Percentiles rank a stretch among this genome's conserved stretches.
Conservation (phyloP, 768 basidiomycete genomes). For the Mycena capillaripes region DNA sequence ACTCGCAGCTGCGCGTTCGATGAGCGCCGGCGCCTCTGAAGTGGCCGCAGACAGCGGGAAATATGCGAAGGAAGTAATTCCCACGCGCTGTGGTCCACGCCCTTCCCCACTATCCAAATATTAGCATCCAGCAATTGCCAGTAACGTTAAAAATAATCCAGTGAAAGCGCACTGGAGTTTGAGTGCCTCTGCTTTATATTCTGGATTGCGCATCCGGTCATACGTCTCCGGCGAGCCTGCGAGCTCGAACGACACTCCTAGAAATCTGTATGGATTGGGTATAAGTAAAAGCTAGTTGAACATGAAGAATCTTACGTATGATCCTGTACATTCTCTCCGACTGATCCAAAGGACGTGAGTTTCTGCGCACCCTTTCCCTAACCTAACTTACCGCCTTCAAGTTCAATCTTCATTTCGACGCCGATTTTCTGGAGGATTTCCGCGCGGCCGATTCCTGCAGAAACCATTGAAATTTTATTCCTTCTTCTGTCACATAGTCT, state of each 20-base stretch:
- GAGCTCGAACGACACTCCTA: slow-evolving; percentile 14
- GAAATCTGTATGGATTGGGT: slow-evolving; percentile 1
- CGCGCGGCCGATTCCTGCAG: too few species aligned
- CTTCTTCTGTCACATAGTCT: too few species aligned
- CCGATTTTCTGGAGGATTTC: too few species aligned
- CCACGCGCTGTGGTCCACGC: slow-evolving; percentile 12
- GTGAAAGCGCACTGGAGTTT: slow-evolving; percentile 50
- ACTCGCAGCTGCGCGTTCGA: slow-evolving; percentile 4
- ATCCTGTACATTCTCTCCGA: slow-evolving; percentile 70
- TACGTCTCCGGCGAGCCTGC: slow-evolving; percentile 39
- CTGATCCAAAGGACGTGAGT: too few species aligned
- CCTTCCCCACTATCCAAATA: not conserved
- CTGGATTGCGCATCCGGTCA: slow-evolving; percentile 47
- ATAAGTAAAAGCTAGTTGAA: not conserved
- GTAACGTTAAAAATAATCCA: not conserved
- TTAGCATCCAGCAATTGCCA: not conserved
- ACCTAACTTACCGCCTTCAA: too few species aligned
- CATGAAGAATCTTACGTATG: slow-evolving; percentile 45
- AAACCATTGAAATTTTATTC: too few species aligned
- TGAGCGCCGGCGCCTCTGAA: slow-evolving; percentile 17
- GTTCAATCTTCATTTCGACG: slow-evolving; percentile 39
- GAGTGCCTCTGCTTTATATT: slow-evolving; percentile 43
- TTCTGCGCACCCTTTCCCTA: too few species aligned
- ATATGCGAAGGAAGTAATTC: slow-evolving; percentile 46
- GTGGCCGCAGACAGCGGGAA: slow-evolving; percentile 42